Evolutionary conservation across 202 grass and related monocot genomes (phyloP), one percentile per base, ranked within the genome.

Genomic region (Schoenoplectus triqueter): DNA sequence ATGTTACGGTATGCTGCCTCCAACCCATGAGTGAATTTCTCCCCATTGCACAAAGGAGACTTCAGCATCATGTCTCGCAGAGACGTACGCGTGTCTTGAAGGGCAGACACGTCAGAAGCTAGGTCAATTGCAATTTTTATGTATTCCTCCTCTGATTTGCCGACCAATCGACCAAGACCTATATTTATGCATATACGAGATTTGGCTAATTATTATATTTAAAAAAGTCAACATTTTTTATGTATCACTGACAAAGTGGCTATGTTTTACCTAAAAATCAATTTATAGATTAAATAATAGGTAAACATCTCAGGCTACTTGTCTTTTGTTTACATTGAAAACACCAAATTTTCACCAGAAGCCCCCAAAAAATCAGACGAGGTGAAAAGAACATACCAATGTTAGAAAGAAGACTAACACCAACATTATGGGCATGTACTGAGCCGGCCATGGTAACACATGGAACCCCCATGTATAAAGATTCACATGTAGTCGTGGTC

Each of bases 401-500:
- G 90, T 92, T 93, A 70, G 90, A 92, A 59, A 98, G 93, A 73
- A 98, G 82, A 75, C 95, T 98, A 57, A 99, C 96, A 82, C 96
- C 96, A 81, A 99, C 96, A 86, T 99, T 99, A 89, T 99, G 96
- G 86, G 93, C 96, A 88, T 99, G 96, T 49, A 99, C 91, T 83
- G 96, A 87, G 81, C 96, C 96, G 69, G 91, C 96, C 96, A 98
- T 98, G 78, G 96, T 92, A 84, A 99, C 90, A 92, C 93, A 99
- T 78, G 96, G 96, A 88, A 99, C 96, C 10, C 96, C 96, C 96
- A 99, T 99, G 86, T 85, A 99, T 60, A 99, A 88, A 60, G 96
- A 99, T 85, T 99, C 96, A 14, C 93, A 99, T 54, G 96, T 99
- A 3, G 96, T 99, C 31, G 96, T 99, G 81, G 96, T 99, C 79